Evolutionary conservation across 2,329 filamentous ascomycete genomes (phyloP).

Genomic region (Colletotrichum orchidophilum): DNA sequence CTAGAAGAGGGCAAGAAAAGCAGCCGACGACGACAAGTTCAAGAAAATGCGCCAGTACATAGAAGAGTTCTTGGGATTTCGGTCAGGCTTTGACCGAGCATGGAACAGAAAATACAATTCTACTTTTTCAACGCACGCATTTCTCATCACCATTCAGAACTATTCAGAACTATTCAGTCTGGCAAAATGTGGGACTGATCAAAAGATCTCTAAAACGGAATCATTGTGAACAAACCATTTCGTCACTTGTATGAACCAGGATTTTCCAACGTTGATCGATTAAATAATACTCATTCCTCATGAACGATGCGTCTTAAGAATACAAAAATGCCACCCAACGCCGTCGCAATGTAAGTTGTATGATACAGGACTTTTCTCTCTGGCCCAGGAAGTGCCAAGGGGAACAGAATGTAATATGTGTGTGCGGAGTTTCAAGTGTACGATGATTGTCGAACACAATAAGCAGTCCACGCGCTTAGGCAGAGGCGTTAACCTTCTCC

Average conservation of each 20-base stretch:
- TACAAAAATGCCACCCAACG: constrained; percentile 24
- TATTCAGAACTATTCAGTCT: too few relatives aligned
- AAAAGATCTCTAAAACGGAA: too few relatives aligned
- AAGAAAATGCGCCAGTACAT: too few relatives aligned
- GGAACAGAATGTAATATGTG: not conserved
- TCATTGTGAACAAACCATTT: too few relatives aligned
- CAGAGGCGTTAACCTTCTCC: constrained; percentile 21
- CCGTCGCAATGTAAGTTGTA: constrained; percentile 30
- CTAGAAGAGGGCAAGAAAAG: too few relatives aligned
- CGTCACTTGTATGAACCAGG: not conserved
- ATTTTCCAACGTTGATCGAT: not conserved
- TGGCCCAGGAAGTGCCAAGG: not conserved
- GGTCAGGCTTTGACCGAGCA: too few relatives aligned
- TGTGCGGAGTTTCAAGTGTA: not conserved
- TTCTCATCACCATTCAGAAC: too few relatives aligned
- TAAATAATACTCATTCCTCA: constrained; percentile 29
- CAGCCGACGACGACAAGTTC: too few relatives aligned
- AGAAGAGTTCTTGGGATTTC: too few relatives aligned
- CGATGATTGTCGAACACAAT: not conserved
- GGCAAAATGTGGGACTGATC: too few relatives aligned
- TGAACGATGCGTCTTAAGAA: constrained; percentile 14
- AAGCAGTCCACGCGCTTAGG: not conserved
- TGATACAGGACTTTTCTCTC: constrained; percentile 12
- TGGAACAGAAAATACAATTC: too few relatives aligned
- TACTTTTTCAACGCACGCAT: too few relatives aligned